Evolutionary conservation across 202 grass and related monocot species (phyloP), one percentile per base, ranked within the genome.

Genomic region (Saccharum hybrid): DNA sequence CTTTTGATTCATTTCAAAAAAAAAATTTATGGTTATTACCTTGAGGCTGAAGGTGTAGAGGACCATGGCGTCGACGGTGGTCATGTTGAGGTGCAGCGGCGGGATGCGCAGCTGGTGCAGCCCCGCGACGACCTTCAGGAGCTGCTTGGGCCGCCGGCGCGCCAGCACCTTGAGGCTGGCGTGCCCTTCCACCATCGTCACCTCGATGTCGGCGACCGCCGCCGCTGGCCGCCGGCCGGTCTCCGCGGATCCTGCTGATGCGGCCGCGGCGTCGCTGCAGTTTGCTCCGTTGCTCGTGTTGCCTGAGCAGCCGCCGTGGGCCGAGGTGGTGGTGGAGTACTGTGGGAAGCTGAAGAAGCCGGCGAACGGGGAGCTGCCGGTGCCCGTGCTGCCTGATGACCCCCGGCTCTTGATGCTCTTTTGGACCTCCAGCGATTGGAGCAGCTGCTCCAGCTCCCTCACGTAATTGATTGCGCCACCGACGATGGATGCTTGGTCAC

Each of bases 391-490:
- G 28, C 49, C 16, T 6, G 49, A 8, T 34, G 22, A 23, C 15
- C 26, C 2, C 28, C 21, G 73, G 46, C 77, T 83, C 79, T 63
- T 88, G 82, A 89, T 60, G 73, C 81, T 90, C 73, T 89, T 99
- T 52, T 89, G 89, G 33, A 94, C 91, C 81, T 99, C 76, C 18
- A 99, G 84, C 2, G 96, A 94, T 13, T 99, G 96, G 9, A 94
- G 86, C 37, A 86, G 84, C 14, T 94, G 96, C 72, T 99, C 96
- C 0, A 96, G 87, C 84, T 99, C 91, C 76, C 94, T 92, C 28
- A 99, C 96, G 66, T 94, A 99, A 63, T 99, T 96, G 61, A 99
- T 96, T 2, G 96, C 96, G 40, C 93, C 96, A 1, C 93, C 96
- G 9, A 99, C 93, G 15, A 96, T 99, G 1, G 96, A 99, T 71